phyloP scores from a whole-genome alignment of 805 yeast genomes.

The Zygoascus biomembranicola region DNA sequence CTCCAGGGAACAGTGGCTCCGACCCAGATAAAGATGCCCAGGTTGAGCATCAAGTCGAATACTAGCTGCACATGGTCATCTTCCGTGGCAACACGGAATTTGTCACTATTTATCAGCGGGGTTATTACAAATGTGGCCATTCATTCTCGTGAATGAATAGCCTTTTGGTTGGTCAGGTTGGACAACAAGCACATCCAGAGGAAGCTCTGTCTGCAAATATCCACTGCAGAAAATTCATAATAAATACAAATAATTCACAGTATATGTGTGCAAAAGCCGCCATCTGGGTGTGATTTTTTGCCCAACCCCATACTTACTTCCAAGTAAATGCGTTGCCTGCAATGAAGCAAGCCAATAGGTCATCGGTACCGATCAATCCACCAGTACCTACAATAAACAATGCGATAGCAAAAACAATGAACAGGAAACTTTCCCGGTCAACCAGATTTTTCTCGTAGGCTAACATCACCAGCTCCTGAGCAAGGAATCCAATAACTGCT shows the following conservation, averaged over 20 bases:
- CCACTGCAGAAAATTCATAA: too few species aligned
- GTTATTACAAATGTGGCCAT: not conserved
- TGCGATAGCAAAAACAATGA: conserved; percentile 45
- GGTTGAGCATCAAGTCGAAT: conserved; percentile 54
- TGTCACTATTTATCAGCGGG: conserved; percentile 31
- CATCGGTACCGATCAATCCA: conserved; percentile 62
- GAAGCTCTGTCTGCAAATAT: too few species aligned
- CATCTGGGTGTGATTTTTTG: not conserved
- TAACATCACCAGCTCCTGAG: conserved; percentile 43
- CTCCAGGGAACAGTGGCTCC: conserved; percentile 70
- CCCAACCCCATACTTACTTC: conserved; percentile 30
- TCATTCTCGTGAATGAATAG: not conserved
- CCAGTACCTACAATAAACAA: conserved; percentile 54
- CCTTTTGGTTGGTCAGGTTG: not conserved
- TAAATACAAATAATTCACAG: too few species aligned
- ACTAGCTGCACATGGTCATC: conserved; percentile 58
- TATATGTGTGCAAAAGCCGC: not conserved
- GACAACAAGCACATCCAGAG: too few species aligned
- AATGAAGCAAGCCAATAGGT: conserved; percentile 60
- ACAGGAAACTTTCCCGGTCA: conserved; percentile 54
- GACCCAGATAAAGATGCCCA: conserved; percentile 59
- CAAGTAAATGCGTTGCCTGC: conserved; percentile 70
- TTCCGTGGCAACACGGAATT: conserved; percentile 49
- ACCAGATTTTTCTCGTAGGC: conserved; percentile 46
- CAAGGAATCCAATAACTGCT: conserved; percentile 41